A percentile compares a stretch with the other conserved stretches of the same genome.
Conservation (phyloP, 495 filamentous ascomycete genomes). For the Tuber aestivum region DNA sequence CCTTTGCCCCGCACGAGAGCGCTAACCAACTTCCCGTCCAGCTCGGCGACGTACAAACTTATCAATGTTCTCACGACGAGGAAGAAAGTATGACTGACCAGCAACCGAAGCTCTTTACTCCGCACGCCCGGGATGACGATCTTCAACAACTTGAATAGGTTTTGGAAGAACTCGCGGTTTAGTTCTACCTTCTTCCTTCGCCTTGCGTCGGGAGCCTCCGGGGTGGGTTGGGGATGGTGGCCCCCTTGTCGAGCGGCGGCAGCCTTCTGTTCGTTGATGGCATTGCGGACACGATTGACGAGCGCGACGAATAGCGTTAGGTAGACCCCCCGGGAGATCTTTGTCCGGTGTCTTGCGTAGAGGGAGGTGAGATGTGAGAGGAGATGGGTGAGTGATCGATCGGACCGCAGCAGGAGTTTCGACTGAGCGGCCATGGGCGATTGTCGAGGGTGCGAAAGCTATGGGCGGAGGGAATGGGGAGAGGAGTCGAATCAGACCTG, state of each 20-base stretch:
- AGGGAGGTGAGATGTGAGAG: constrained; percentile 65
- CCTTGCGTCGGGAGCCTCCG: constrained; percentile 39
- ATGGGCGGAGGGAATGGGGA: background rate
- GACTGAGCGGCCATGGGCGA: constrained; percentile 69
- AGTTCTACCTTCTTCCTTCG: constrained; percentile 84
- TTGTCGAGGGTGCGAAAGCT: constrained; percentile 11
- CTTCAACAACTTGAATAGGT: constrained; percentile 67
- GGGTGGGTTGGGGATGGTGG: constrained; percentile 44
- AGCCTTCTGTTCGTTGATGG: constrained; percentile 85
- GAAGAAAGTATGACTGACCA: constrained; percentile 78
- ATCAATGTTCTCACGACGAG: constrained; percentile 79
- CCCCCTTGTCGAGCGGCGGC: constrained; percentile 64
- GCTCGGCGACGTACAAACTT: constrained; percentile 89
- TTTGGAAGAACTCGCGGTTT: constrained; percentile 91
- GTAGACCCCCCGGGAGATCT: constrained; percentile 86
- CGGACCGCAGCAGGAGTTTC: constrained; percentile 57
- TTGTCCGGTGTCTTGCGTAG: constrained; percentile 79
- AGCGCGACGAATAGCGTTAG: constrained; percentile 85
- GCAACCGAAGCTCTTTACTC: constrained; percentile 77
- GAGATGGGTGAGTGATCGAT: constrained; percentile 66
- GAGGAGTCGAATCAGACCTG: background rate
- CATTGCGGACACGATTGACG: constrained; percentile 81
- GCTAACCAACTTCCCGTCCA: constrained; percentile 89
- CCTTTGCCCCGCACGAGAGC: constrained; percentile 85
- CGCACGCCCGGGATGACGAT: constrained; percentile 86